Evolutionary conservation across 2,329 filamentous ascomycete genomes (phyloP), one percentile per base, ranked within the genome.

Genomic region (Penicillium sp.): DNA sequence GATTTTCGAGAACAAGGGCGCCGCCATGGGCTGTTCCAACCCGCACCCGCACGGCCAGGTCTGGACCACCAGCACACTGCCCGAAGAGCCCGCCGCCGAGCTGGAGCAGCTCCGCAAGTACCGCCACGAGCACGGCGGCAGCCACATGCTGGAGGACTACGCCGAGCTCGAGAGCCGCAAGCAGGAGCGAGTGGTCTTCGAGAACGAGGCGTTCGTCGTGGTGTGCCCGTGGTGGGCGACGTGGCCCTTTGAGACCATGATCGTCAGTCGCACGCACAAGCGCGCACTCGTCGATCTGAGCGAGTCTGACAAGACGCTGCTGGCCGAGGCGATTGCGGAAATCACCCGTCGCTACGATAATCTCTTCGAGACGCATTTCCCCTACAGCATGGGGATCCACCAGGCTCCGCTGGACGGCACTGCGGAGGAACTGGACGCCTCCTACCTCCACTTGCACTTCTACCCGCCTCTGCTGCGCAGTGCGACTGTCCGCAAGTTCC

Each of bases 1-100:
- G 64, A 97, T 98, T 50, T 98, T 98, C 49, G 93, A 98, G 71
- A 98, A 98, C 74, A 98, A 98, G 70, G 93, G 93, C 36, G 82
- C 86, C 1, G 88, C 91, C 8, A 98, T 98, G 93, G 93, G 93
- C 36, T 98, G 93, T 73, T 97, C 91, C 1, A 98, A 98, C 65
- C 93, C 93, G 1, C 93, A 98, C 65, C 93, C 93, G 0, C 93
- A 98, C 69, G 91, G 93, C 43, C 93, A 98, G 66, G 77, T 96
- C 48, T 98, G 93, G 93, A 93, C 88, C 2, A 94, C 90, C 0
- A 95, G 87, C 15, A 85, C 83, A 5, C 72, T 96, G 53, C 93
- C 93, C 0, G 90, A 97, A 62, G 93, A 98, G 67, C 88, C 88
- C 0, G 79, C 77, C 1, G 78, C 85, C 28, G 93, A 98, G 67